Evolutionary conservation across 129 eudicot genomes (phyloP).

Genomic region (Escallonia herrerae): DNA sequence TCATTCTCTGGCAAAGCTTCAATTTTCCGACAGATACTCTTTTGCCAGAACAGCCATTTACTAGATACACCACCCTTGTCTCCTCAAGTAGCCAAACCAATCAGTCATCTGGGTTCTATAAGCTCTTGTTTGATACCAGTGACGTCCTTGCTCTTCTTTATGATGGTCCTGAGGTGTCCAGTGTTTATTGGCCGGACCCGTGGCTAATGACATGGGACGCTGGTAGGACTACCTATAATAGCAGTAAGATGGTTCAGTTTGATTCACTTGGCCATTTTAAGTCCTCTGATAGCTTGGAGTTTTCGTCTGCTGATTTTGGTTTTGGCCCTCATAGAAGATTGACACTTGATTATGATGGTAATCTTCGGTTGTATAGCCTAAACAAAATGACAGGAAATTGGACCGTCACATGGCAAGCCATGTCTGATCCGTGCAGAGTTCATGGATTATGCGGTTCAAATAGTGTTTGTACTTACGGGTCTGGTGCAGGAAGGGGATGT

Average conservation of each 20-base stretch:
- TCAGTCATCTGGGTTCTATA: constrained; percentile 18
- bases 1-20: constrained; percentile 31
- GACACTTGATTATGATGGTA: constrained; percentile 37
- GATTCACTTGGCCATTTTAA: constrained; percentile 30
- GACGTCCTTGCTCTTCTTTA: constrained; percentile 17
- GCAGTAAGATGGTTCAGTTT: constrained; percentile 11
- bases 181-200: constrained; percentile 2
- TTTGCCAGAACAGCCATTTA: constrained; percentile 18
- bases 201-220: constrained; percentile 11
- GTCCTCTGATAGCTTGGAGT: constrained; percentile 27
- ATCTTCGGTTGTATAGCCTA: constrained; percentile 32
- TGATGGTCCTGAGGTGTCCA: constrained; percentile 14
- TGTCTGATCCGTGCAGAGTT: constrained; percentile 10
- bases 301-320: constrained; percentile 25
- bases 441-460: constrained; percentile 43
- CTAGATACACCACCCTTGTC: constrained; percentile 1
- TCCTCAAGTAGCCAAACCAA: constrained; percentile 13
- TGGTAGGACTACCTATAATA: constrained; percentile 15
- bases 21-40: constrained; percentile 26
- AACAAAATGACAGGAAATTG: constrained; percentile 21
- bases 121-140: constrained; percentile 32
- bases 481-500: constrained; percentile 21
- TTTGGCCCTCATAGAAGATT: constrained; percentile 26
- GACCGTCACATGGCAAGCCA: constrained; percentile 35
- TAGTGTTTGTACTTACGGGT: constrained; percentile 20